Evolutionary conservation across 2,329 filamentous ascomycete species (phyloP).

Genomic region (Corniculantispora saksenae): DNA sequence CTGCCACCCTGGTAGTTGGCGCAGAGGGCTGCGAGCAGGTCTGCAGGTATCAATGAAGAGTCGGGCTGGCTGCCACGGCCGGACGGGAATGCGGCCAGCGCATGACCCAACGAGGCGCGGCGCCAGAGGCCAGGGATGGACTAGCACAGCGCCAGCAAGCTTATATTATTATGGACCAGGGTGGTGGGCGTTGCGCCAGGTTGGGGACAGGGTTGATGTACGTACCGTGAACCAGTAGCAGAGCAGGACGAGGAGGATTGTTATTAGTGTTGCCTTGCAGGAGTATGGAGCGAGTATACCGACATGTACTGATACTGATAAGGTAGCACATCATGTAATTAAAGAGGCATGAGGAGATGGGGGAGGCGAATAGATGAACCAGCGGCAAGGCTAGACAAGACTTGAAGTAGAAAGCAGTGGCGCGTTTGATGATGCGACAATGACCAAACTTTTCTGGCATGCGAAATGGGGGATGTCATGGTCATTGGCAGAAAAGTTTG

Average conservation of each 20-base stretch:
- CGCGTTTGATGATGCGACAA: background rate
- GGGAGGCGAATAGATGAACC: too few species aligned
- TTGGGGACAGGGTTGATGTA: background rate
- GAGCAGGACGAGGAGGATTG: too few species aligned
- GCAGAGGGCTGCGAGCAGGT: too few species aligned
- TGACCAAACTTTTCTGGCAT: background rate
- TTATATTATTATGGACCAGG: slow-evolving; percentile 7
- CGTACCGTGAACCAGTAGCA: too few species aligned
- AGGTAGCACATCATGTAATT: background rate
- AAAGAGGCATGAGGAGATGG: too few species aligned
- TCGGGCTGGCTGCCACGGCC: too few species aligned
- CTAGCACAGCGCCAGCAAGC: background rate
- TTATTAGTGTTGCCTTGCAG: too few species aligned
- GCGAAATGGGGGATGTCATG: background rate
- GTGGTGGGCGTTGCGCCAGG: too few species aligned
- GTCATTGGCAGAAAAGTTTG: background rate
- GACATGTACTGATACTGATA: background rate
- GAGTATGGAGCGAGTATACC: background rate
- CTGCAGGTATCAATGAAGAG: too few species aligned
- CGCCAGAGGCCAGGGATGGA: background rate
- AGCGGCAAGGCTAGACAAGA: too few species aligned
- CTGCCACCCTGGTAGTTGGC: too few species aligned
- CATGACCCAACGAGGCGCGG: background rate
- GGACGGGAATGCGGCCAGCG: background rate
- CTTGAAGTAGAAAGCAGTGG: too few species aligned